Evolutionary conservation across 495 filamentous ascomycete genomes (phyloP).

Genomic region (Pyrenula aspistea): DNA sequence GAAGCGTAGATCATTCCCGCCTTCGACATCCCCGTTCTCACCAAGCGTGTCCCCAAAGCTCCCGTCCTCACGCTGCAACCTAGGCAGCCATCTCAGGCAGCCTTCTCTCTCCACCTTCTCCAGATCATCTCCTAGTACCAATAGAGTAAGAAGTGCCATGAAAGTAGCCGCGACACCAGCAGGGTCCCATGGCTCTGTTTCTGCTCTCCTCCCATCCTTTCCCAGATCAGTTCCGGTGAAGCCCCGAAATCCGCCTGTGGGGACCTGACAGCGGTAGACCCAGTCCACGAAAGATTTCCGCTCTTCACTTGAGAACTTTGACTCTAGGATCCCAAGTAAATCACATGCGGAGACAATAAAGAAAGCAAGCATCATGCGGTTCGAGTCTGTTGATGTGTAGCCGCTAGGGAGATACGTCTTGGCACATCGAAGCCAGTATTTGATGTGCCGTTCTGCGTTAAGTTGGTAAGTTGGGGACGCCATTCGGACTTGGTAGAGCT

Average conservation of each 20-base stretch:
- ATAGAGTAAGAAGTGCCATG: constrained; percentile 68
- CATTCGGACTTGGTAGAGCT: no score
- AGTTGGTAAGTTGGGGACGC: not conserved
- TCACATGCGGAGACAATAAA: constrained; percentile 81
- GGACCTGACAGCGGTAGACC: constrained; percentile 66
- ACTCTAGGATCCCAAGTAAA: constrained; percentile 51
- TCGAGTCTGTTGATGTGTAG: constrained; percentile 80
- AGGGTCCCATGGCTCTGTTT: constrained; percentile 56
- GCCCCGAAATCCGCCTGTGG: constrained; percentile 67
- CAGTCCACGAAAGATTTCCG: constrained; percentile 50
- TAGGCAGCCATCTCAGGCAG: constrained; percentile 58
- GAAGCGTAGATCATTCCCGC: constrained; percentile 74
- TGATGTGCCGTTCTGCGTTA: constrained; percentile 50
- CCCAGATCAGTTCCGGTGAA: constrained; percentile 56
- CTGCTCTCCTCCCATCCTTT: constrained; percentile 24
- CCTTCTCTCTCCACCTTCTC: constrained; percentile 39
- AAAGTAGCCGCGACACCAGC: constrained; percentile 77
- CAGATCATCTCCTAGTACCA: constrained; percentile 64
- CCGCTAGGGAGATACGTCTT: constrained; percentile 66
- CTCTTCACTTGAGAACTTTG: constrained; percentile 43
- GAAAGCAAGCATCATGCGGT: constrained; percentile 78
- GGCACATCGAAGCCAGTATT: constrained; percentile 86
- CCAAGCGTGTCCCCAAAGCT: constrained; percentile 80
- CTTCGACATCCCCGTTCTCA: constrained; percentile 48
- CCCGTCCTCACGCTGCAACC: constrained; percentile 70